Base-by-base conservation (phyloP, 2,329 filamentous ascomycete genomes). In the Tolypocladium ovalisporum region DNA sequence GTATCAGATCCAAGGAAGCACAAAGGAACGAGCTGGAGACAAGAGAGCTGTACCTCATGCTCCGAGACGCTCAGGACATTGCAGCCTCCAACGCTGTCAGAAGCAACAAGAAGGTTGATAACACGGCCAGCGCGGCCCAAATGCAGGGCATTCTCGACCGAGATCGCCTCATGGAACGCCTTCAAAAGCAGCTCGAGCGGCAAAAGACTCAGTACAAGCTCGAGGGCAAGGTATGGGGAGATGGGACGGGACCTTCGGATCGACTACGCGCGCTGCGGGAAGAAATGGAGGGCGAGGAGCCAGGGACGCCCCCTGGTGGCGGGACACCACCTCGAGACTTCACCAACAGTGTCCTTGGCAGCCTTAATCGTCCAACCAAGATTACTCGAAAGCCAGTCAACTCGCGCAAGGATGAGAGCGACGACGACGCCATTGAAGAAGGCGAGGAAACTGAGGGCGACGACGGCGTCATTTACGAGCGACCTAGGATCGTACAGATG, bases 141-240 rank as follows among this genome's bases (percentile, higher is more conserved):
- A 90, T 93, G 87, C 85, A 91, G 69, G 94, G 94, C 61, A 97
- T 99, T 60, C 78, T 99, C 62, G 92, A 97, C 70, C 88, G 94
- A 32, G 90, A 97, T 67, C 86, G 82, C 67, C 85, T 99, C 63
- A 95, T 99, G 88, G 89, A 91, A 68, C 87, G 92, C 56, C 80
- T 99, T 58, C 92, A 96, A 72, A 95, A 90, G 79, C 94, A 97
- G 73, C 84, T 99, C 47, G 93, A 97, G 76, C 82, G 94, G 62
- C 93, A 96, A 62, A 97, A 97, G 81, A 97, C 94, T 1, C 92
- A 97, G 69, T 96, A 90, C 74, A 97, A 97, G 73, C 83, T 99
- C 36, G 94, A 97, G 73, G 94, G 94, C 63, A 90, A 90, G 70
- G 86, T 90, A 10, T 96, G 93, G 88, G 87, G 87, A 61, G 89